These are phyloP conservation scores for Quillaja saponaria DNA, from an alignment of 306 rosid species.

Conservation along the genomic window DNA sequence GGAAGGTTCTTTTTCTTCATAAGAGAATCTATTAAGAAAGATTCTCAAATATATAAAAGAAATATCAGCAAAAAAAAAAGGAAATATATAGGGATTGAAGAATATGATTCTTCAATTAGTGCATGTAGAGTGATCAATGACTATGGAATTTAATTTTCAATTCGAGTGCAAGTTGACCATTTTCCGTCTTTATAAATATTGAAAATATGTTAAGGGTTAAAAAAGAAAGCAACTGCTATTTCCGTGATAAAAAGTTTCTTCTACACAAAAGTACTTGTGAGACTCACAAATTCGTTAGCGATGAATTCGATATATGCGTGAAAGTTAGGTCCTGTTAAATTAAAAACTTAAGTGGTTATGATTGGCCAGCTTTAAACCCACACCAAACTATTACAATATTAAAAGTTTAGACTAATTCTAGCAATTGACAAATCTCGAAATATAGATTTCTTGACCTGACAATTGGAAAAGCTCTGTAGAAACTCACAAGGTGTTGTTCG, in stretches of 20 bases:
- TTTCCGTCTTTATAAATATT: constrained; percentile 4
- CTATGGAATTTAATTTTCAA: constrained; percentile 21
- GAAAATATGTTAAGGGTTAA: constrained; percentile 4
- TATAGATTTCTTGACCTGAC: too few relatives aligned
- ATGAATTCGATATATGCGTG: too few relatives aligned
- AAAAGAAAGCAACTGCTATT: neutral
- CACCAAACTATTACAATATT: too few relatives aligned
- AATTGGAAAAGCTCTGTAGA: too few relatives aligned
- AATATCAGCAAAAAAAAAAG: neutral
- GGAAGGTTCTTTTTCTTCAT: constrained; percentile 34
- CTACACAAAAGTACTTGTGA: too few relatives aligned
- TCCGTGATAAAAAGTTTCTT: neutral
- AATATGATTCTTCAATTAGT: constrained; percentile 40
- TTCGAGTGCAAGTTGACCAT: constrained; percentile 36
- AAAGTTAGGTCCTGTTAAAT: too few relatives aligned
- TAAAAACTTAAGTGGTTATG: too few relatives aligned
- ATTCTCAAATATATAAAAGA: neutral
- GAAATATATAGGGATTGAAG: constrained; percentile 13
- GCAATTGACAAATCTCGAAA: too few relatives aligned
- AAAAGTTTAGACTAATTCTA: too few relatives aligned
- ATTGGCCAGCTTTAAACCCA: too few relatives aligned
- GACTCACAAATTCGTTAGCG: too few relatives aligned
- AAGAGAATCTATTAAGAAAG: constrained; percentile 26
- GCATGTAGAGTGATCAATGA: constrained; percentile 43
- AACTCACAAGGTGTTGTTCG: too few relatives aligned